Percentiles rank a stretch among this genome's conserved stretches.
These are phyloP conservation scores for Xylariaceae sp. DNA, from an alignment of 2,329 filamentous ascomycete genomes.

Conservation along the genomic window DNA sequence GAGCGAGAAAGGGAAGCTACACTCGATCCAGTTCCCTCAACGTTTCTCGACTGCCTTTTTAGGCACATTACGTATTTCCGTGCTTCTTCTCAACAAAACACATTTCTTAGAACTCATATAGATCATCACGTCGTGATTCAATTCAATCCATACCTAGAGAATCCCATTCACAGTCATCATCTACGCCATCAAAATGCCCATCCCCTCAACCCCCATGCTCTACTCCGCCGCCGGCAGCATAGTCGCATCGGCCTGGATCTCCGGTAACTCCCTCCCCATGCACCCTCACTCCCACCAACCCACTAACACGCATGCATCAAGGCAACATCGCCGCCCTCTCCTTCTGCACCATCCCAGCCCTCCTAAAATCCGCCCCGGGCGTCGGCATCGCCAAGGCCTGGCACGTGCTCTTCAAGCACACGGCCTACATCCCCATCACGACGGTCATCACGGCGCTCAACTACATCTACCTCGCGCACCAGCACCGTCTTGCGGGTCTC, in stretches of 20 bases:
- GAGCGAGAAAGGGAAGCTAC: too few relatives aligned
- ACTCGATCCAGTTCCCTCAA: too few relatives aligned
- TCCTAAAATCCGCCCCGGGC: slow-evolving; percentile 18
- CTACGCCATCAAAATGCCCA: slow-evolving; percentile 17
- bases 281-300: too few relatives aligned
- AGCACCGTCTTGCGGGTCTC: slow-evolving; percentile 8
- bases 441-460: slow-evolving; percentile 20
- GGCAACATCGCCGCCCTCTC: slow-evolving; percentile 24
- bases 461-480: slow-evolving; percentile 25
- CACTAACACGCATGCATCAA: slow-evolving; percentile 18
- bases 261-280: too few relatives aligned
- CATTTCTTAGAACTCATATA: too few relatives aligned
- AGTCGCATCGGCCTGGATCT: slow-evolving; percentile 27
- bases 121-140: too few relatives aligned
- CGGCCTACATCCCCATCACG: slow-evolving; percentile 21
- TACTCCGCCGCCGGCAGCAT: slow-evolving; percentile 24
- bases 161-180: too few relatives aligned
- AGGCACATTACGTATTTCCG: too few relatives aligned
- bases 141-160: too few relatives aligned
- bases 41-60: too few relatives aligned
- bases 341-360: slow-evolving; percentile 23
- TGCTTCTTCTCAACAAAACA: too few relatives aligned
- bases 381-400: slow-evolving; percentile 25
- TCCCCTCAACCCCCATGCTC: slow-evolving; percentile 24
- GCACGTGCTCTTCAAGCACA: slow-evolving; percentile 23